Evolutionary conservation across 225 moss, liverwort and hornwort species (phyloP).

Genomic region (Bryoerythrophyllum caledonicum): DNA sequence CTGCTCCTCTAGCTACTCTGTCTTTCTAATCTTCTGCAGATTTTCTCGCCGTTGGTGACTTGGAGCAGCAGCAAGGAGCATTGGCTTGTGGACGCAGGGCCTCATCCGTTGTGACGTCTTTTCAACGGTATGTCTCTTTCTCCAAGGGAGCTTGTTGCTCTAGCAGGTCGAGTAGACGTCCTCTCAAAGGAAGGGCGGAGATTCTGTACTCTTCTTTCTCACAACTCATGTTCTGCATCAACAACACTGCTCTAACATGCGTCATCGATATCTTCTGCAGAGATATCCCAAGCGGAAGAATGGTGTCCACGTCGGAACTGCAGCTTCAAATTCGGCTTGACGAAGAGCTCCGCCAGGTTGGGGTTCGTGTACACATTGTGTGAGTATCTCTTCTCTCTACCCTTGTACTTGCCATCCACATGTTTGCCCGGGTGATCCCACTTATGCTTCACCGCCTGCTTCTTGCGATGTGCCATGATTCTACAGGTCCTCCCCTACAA

Average conservation of each 20-base stretch:
- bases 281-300: background rate
- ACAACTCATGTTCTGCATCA: background rate
- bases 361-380: conserved; percentile 24
- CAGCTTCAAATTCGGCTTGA: conserved; percentile 20
- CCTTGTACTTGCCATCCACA: conserved; percentile 29
- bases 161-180: background rate
- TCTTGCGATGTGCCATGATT: conserved; percentile 19
- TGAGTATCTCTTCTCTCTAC: conserved; percentile 17
- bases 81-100: conserved; percentile 2
- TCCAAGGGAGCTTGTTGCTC: background rate
- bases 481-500: background rate
- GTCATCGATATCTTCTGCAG: background rate
- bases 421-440: conserved; percentile 30
- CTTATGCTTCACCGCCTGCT: conserved; percentile 21
- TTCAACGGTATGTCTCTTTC: background rate
- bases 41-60: background rate
- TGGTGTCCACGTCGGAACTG: background rate
- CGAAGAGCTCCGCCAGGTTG: conserved; percentile 14
- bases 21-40: background rate
- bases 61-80: background rate
- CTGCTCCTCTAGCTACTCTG: background rate
- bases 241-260: background rate
- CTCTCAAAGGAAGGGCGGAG: background rate
- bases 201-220: background rate
- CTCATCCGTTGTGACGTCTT: background rate